phyloP scores from a whole-genome alignment of 371 early-diverging fungal genomes.

The Batrachochytrium dendrobatidis region DNA sequence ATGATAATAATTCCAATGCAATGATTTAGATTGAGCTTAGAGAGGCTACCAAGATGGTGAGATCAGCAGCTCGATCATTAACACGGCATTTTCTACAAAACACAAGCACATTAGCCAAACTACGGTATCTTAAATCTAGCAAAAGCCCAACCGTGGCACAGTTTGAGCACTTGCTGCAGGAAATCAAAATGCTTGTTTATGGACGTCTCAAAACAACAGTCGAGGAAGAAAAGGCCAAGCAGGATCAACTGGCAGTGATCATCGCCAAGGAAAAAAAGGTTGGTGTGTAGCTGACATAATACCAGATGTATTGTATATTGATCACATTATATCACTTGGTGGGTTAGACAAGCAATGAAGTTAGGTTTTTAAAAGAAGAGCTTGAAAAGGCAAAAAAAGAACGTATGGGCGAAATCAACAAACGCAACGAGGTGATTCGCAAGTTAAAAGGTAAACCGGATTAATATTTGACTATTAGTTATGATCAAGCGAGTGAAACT shows the following conservation, averaged over 20 bases:
- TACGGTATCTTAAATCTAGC: constrained; percentile 31
- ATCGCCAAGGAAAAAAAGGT: constrained; percentile 48
- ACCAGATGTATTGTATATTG: neutral
- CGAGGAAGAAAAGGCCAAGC: constrained; percentile 42
- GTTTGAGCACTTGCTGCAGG: constrained; percentile 35
- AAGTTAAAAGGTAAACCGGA: constrained; percentile 37
- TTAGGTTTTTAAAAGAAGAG: constrained; percentile 31
- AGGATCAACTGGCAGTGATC: constrained; percentile 37
- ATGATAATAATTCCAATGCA: too few relatives aligned
- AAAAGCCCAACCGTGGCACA: constrained; percentile 16
- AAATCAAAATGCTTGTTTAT: constrained; percentile 36
- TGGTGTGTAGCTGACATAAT: neutral
- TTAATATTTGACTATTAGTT: neutral
- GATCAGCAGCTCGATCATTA: constrained; percentile 27
- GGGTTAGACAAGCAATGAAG: constrained; percentile 40
- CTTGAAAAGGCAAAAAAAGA: constrained; percentile 44
- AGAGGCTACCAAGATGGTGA: constrained; percentile 24
- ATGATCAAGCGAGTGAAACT: neutral
- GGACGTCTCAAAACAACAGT: constrained; percentile 38
- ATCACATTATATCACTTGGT: neutral
- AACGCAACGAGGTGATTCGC: constrained; percentile 44
- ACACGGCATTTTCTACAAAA: constrained; percentile 35
- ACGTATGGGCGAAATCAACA: constrained; percentile 37
- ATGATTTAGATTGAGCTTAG: constrained; percentile 29
- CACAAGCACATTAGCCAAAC: constrained; percentile 26